These are phyloP conservation scores for Ceratocystis colombiana DNA, from an alignment of 2,329 filamentous ascomycete genomes.

Conservation along the genomic window DNA sequence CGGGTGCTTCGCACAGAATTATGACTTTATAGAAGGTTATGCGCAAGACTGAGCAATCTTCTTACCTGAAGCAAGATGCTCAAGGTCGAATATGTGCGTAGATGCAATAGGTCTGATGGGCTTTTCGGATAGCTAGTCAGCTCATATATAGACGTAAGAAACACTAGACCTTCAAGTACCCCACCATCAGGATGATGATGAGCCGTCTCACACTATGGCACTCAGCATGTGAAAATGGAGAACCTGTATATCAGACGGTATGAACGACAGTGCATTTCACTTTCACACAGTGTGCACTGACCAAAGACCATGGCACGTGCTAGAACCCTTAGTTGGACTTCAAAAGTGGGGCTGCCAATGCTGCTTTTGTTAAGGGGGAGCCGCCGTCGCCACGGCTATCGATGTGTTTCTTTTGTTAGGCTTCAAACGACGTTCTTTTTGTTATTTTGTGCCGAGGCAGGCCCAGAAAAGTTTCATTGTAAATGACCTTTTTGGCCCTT, in stretches of 20 bases:
- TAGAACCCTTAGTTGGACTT: neutral
- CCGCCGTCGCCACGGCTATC: neutral
- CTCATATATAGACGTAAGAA: neutral
- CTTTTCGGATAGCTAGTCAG: neutral
- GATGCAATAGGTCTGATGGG: neutral
- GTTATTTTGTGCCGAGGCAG: constrained; percentile 6
- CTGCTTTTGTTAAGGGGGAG: neutral
- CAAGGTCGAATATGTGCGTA: neutral
- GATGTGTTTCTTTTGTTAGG: neutral
- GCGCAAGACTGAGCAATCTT: constrained; percentile 24
- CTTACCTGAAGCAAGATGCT: constrained; percentile 20
- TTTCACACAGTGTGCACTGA: neutral
- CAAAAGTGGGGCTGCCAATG: neutral
- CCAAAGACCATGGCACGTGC: neutral
- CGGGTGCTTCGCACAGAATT: constrained; percentile 32
- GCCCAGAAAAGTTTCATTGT: neutral
- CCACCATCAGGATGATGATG: neutral
- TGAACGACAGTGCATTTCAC: too few species aligned
- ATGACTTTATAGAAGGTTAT: constrained; percentile 36
- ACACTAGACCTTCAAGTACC: neutral
- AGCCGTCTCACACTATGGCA: neutral
- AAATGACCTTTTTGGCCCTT: neutral
- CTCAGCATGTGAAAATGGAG: constrained; percentile 18
- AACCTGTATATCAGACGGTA: neutral
- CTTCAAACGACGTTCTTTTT: neutral